phyloP scores from a whole-genome alignment of 2,329 filamentous ascomycete genomes.

The Alternaria gaisen region DNA sequence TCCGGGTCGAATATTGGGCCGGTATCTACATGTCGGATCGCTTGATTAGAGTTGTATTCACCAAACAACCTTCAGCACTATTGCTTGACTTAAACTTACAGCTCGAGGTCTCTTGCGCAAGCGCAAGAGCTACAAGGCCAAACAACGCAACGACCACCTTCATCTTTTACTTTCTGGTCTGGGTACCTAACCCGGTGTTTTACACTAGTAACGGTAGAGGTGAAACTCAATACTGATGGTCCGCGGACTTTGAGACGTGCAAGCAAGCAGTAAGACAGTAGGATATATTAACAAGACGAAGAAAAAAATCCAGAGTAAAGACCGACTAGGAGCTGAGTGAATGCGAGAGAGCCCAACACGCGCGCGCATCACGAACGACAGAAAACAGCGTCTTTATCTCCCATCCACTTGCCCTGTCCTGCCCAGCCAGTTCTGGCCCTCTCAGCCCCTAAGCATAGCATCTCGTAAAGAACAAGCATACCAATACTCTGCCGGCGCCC shows the following conservation, averaged over 20 bases:
- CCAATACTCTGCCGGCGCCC: background rate
- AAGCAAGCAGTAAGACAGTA: background rate
- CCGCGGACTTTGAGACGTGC: background rate
- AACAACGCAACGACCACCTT: constrained; percentile 10
- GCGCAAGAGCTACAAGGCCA: constrained; percentile 9
- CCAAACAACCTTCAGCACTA: background rate
- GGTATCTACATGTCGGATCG: constrained; percentile 21
- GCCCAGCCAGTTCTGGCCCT: background rate
- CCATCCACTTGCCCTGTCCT: background rate
- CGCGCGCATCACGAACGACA: constrained; percentile 6
- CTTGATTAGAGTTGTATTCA: constrained; percentile 4
- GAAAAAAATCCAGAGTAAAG: constrained; percentile 5
- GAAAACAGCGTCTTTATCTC: background rate
- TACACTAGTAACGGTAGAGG: constrained; percentile 4
- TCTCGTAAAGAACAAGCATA: constrained; percentile 10
- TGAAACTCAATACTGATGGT: background rate
- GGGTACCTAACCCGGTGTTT: background rate
- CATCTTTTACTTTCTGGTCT: constrained; percentile 7
- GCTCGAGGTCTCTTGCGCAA: constrained; percentile 10
- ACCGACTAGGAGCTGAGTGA: constrained; percentile 3
- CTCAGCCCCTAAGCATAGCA: constrained; percentile 3
- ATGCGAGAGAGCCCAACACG: background rate
- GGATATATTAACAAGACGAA: background rate
- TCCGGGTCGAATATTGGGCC: constrained; percentile 31
- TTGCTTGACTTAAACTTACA: constrained; percentile 9